Percentiles rank a stretch among this genome's conserved stretches.
Conservation (phyloP, 2,329 filamentous ascomycete species). For the Torrubiellomyces zombiae region DNA sequence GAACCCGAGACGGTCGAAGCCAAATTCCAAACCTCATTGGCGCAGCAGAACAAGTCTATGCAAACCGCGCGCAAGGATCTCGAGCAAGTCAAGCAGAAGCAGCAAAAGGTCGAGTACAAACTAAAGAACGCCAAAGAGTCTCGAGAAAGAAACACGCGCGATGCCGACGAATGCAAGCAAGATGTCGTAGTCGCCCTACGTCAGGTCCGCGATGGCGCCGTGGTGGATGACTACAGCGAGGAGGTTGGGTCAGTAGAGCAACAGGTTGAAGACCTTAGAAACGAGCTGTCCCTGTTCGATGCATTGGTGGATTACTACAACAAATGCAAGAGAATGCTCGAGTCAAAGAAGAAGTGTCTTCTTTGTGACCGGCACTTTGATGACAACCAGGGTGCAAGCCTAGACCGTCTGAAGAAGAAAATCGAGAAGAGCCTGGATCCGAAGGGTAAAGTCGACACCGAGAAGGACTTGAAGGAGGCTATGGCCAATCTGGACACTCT, state of each 20-base stretch:
- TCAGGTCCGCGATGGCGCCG: constrained; percentile 23
- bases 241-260: constrained; percentile 34
- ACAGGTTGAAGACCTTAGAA: constrained; percentile 43
- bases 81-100: constrained; percentile 53
- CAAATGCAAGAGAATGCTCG: constrained; percentile 47
- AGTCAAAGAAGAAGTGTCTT: constrained; percentile 55
- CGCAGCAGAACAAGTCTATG: constrained; percentile 38
- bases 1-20: constrained; percentile 50
- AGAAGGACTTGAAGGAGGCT: constrained; percentile 39
- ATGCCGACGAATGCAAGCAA: constrained; percentile 43
- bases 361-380: constrained; percentile 59
- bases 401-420: constrained; percentile 47
- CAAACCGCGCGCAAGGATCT: constrained; percentile 51
- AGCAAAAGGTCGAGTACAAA: constrained; percentile 61
- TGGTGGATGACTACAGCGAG: constrained; percentile 36
- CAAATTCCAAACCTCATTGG: constrained; percentile 48
- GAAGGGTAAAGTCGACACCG: constrained; percentile 42
- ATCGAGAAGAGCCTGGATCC: constrained; percentile 48
- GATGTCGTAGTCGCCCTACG: constrained; percentile 34
- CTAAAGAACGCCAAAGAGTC: constrained; percentile 49
- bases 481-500: constrained; percentile 38
- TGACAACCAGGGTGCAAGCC: constrained; percentile 36
- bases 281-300: constrained; percentile 52
- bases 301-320: constrained; percentile 56
- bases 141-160: constrained; percentile 44